These are phyloP conservation scores for Rubus idaeus DNA, from an alignment of 306 rosid species.

Conservation along the genomic window DNA sequence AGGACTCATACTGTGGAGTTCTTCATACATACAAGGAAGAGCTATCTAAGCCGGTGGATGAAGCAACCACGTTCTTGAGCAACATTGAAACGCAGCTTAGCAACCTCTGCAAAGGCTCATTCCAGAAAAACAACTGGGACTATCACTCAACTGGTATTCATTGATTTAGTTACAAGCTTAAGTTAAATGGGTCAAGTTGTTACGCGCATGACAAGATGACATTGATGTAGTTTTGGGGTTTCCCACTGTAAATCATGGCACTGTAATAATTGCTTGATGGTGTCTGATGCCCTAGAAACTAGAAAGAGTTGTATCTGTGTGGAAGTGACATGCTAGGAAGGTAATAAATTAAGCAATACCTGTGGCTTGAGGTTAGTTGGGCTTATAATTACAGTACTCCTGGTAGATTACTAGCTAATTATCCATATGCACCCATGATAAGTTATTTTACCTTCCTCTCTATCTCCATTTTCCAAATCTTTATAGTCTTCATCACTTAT, in stretches of 20 bases:
- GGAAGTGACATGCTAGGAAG: not conserved
- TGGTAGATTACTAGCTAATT: not conserved
- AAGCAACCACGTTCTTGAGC: conserved; percentile 63
- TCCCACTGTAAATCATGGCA: not conserved
- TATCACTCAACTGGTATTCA: conserved; percentile 40
- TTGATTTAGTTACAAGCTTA: not conserved
- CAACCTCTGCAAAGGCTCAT: conserved; percentile 65
- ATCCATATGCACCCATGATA: not conserved
- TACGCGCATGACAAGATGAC: no score
- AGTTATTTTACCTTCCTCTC: not conserved
- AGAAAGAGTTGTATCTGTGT: not conserved
- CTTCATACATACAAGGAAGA: conserved; percentile 68
- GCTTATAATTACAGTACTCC: not conserved
- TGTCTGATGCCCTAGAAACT: not conserved
- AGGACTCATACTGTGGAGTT: conserved; percentile 71
- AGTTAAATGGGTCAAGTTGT: no score
- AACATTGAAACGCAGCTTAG: conserved; percentile 60
- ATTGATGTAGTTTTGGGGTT: not conserved
- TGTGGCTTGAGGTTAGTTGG: not conserved
- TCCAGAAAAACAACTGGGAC: conserved; percentile 28
- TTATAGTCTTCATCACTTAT: not conserved
- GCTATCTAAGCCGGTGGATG: conserved; percentile 63
- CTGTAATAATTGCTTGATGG: no score
- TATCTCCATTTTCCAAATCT: not conserved
- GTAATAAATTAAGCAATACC: not conserved